Base-by-base conservation (phyloP, 2,329 filamentous ascomycete genomes). In the Fusarium robinianum region DNA sequence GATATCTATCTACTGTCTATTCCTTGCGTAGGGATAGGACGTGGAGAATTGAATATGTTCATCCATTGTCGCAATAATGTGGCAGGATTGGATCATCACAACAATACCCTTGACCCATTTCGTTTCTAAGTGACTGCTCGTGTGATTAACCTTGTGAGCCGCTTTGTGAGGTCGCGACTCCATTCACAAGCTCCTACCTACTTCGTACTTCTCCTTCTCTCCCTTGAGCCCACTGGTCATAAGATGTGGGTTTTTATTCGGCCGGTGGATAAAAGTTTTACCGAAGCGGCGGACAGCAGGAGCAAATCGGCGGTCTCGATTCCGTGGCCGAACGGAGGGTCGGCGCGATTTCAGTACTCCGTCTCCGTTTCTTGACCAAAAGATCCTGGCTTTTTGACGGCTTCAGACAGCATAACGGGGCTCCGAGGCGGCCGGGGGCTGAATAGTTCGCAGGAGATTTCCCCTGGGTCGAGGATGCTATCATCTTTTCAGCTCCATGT, bases 341-440 rank as follows among this genome's bases (percentile, higher is more conserved):
- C 64, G 64, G 64, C 29, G 46, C 56, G 61, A 66, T 59, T 60
- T 40, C 49, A 22, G 6, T 17, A 25, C 37, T 58, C 60, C 58
- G 62, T 33, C 39, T 55, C 61, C 61, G 61, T 49, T 57, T 53
- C 45, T 32, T n/a, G 15, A 19, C 19, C 34, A 41, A 14, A 31
- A 15, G 35, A 51, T 24, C 50, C 53, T 37, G 57, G 56, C 53
- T 26, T 31, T 14, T 16, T 25, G n/a, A 40, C 38, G 35, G 12
- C 41, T 22, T 49, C 38, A 37, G 46, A 41, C 45, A 52, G 52
- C 51, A 38, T 49, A 35, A 59, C 35, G 41, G 39, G 50, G 39
- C 16, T 31, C 47, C 42, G 41, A 48, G 27, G 47, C 26, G 24
- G 37, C 57, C 51, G 39, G 48, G 41, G 39, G 29, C 23, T 53